Conservation (phyloP, 2,329 filamentous ascomycete species). For the Periconia digitata region DNA sequence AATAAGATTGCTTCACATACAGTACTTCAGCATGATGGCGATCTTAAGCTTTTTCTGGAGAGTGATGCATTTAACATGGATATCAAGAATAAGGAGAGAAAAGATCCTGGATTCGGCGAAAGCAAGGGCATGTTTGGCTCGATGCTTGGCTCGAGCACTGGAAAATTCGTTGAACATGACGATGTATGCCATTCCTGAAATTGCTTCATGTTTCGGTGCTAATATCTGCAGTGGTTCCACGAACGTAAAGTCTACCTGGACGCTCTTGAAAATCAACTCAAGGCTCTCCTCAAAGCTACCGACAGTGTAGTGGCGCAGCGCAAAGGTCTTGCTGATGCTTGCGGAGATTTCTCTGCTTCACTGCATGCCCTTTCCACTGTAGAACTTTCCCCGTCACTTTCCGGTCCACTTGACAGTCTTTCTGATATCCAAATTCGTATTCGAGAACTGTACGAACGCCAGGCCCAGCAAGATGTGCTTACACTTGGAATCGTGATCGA, state of each 20-base stretch:
- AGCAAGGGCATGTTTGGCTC: constrained; percentile 92
- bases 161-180: constrained; percentile 96
- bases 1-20: constrained; percentile 93
- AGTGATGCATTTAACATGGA: constrained; percentile 95
- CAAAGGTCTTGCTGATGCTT: constrained; percentile 90
- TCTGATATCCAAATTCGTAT: constrained; percentile 94
- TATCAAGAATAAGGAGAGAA: constrained; percentile 95
- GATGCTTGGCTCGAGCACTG: constrained; percentile 70
- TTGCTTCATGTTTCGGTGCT: not conserved
- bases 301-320: constrained; percentile 90
- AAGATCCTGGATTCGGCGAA: constrained; percentile 81
- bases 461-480: constrained; percentile 94
- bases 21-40: constrained; percentile 86
- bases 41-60: constrained; percentile 94
- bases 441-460: constrained; percentile 90
- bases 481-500: constrained; percentile 97
- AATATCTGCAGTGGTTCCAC: constrained; percentile 78
- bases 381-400: constrained; percentile 85
- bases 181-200: constrained; percentile 63
- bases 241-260: constrained; percentile 94
- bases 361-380: constrained; percentile 91
- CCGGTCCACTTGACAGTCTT: constrained; percentile 84
- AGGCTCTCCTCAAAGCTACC: constrained; percentile 87
- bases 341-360: constrained; percentile 88
- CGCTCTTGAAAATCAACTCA: constrained; percentile 87